These are phyloP conservation scores for Colletotrichum euphorbiae DNA, from an alignment of 2,329 filamentous ascomycete genomes.

Conservation along the genomic window DNA sequence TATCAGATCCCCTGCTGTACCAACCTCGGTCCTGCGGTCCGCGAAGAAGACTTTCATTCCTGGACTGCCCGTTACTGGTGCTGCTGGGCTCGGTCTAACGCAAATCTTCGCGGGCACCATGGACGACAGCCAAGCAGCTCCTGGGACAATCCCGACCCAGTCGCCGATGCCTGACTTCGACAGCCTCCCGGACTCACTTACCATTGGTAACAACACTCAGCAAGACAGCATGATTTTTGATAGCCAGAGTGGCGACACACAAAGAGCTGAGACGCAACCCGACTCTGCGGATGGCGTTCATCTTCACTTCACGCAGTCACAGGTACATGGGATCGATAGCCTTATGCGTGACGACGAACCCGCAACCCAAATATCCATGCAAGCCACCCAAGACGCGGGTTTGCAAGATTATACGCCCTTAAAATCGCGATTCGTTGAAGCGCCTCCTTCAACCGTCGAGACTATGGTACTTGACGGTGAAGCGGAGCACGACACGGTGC, in stretches of 20 bases:
- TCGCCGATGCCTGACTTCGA: slow-evolving; percentile 67
- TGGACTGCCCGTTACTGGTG: slow-evolving; percentile 69
- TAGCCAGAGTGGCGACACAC: slow-evolving; percentile 56
- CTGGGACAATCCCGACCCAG: slow-evolving; percentile 52
- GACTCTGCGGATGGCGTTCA: slow-evolving; percentile 52
- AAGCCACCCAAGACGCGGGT: slow-evolving; percentile 84
- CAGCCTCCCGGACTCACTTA: slow-evolving; percentile 68
- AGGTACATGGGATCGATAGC: slow-evolving; percentile 69
- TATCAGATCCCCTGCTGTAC: slow-evolving; percentile 63
- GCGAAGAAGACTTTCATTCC: slow-evolving; percentile 78
- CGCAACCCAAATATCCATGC: slow-evolving; percentile 74
- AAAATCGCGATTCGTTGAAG: slow-evolving; percentile 72
- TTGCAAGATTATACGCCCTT: slow-evolving; percentile 80
- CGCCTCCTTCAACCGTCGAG: slow-evolving; percentile 76
- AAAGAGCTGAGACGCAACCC: slow-evolving; percentile 53
- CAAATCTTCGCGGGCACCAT: slow-evolving; percentile 94
- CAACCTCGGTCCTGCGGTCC: slow-evolving; percentile 74
- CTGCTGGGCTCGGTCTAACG: slow-evolving; percentile 79
- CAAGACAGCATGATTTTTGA: slow-evolving; percentile 65
- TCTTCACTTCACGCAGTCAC: slow-evolving; percentile 71
- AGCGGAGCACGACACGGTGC: slow-evolving; percentile 52
- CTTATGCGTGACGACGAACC: slow-evolving; percentile 57
- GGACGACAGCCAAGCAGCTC: slow-evolving; percentile 68
- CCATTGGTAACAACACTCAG: slow-evolving; percentile 70
- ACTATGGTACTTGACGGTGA: slow-evolving; percentile 69